Evolutionary conservation across 2,329 filamentous ascomycete genomes (phyloP).

Genomic region (Aspergillus arachidicola): DNA sequence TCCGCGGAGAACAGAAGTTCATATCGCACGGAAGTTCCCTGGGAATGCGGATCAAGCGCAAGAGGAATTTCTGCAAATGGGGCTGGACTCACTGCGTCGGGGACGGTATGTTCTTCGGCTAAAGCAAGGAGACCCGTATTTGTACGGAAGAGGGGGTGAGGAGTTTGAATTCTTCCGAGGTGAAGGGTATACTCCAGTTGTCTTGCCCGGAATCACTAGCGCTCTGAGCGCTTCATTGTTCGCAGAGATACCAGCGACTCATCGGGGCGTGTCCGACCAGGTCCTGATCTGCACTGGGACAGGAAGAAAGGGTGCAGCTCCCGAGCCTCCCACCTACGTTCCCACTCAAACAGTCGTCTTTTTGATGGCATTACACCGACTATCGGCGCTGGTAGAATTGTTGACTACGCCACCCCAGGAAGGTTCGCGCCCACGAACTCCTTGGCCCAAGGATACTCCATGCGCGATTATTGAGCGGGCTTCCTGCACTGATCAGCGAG

Average conservation of each 20-base stretch:
- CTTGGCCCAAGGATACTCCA: constrained; percentile 76
- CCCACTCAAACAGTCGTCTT: constrained; percentile 83
- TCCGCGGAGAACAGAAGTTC: constrained; percentile 82
- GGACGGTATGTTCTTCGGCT: constrained; percentile 84
- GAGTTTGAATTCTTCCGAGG: constrained; percentile 82
- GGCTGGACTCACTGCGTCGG: constrained; percentile 66
- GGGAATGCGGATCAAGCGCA: constrained; percentile 95
- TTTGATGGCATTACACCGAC: constrained; percentile 89
- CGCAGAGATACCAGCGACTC: constrained; percentile 82
- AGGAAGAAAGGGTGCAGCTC: constrained; percentile 82
- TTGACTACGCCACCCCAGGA: constrained; percentile 53
- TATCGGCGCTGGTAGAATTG: constrained; percentile 71
- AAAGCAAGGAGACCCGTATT: constrained; percentile 95
- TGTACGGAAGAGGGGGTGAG: constrained; percentile 93
- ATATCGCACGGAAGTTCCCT: constrained; percentile 95
- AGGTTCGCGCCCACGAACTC: constrained; percentile 22
- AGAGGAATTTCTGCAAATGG: constrained; percentile 80
- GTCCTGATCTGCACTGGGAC: constrained; percentile 96
- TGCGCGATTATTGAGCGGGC: constrained; percentile 93
- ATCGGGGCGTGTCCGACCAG: constrained; percentile 87
- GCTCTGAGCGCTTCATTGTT: constrained; percentile 86
- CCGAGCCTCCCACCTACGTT: constrained; percentile 78
- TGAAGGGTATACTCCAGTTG: constrained; percentile 69
- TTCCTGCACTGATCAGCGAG: constrained; percentile 89
- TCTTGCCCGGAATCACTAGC: constrained; percentile 88